Evolutionary conservation across 345 rosid species (phyloP).

Genomic region (Diplotaxis tenuifolia): DNA sequence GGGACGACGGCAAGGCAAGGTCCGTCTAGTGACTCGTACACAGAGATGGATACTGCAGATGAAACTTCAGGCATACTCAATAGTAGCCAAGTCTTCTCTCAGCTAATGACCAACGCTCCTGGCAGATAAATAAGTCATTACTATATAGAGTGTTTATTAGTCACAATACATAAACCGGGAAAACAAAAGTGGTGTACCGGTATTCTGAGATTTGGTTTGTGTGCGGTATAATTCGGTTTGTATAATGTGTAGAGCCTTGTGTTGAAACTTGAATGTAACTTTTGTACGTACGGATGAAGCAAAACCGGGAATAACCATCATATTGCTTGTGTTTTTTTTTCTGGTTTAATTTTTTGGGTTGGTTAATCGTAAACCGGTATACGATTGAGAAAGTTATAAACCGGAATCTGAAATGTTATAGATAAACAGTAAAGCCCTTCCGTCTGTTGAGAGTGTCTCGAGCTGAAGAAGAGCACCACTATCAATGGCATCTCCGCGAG

Average conservation of each 20-base stretch:
- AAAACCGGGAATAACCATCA: background rate
- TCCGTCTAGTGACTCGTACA: slow-evolving; percentile 26
- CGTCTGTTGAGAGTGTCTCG: slow-evolving; percentile 17
- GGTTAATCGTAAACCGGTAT: slow-evolving; percentile 1
- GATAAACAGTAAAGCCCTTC: slow-evolving; percentile 24
- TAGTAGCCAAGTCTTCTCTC: slow-evolving; percentile 77
- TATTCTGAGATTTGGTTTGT: slow-evolving; percentile 22
- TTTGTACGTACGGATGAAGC: background rate
- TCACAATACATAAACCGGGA: slow-evolving; percentile 20
- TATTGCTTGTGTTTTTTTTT: background rate
- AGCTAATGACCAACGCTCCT: slow-evolving; percentile 73
- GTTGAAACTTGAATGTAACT: background rate
- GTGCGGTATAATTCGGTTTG: slow-evolving; percentile 15
- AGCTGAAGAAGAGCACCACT: slow-evolving; percentile 22
- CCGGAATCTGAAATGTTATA: slow-evolving; percentile 21
- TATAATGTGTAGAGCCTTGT: slow-evolving; percentile 5
- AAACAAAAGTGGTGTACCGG: slow-evolving; percentile 21
- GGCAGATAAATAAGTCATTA: slow-evolving; percentile 47
- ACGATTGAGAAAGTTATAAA: background rate
- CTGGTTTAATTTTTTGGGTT: background rate
- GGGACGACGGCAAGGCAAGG: slow-evolving; percentile 26
- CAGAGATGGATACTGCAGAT: slow-evolving; percentile 38
- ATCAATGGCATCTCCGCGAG: slow-evolving; percentile 55
- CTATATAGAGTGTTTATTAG: background rate
- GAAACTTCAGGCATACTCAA: slow-evolving; percentile 56